These are phyloP conservation scores for Trichosporon coremiiforme DNA, from an alignment of 1,284 basidiomycete species.

Conservation along the genomic window DNA sequence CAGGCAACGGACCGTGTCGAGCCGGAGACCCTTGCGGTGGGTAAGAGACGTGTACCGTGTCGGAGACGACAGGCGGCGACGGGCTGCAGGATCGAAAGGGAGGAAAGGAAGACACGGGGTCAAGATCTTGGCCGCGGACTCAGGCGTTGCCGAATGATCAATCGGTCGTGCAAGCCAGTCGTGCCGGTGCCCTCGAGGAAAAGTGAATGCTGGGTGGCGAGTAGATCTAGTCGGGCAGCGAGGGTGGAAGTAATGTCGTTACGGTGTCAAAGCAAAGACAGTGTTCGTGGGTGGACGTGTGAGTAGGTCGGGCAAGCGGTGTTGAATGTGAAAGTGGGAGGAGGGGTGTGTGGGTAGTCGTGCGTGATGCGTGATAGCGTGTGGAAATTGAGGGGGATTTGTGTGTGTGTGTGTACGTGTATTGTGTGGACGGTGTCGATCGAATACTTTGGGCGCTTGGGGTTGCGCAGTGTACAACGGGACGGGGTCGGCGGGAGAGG, in stretches of 20 bases:
- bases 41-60: neutral
- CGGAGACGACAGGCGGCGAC: neutral
- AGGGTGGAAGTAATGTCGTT: slow-evolving; percentile 7
- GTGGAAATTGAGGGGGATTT: slow-evolving; percentile 1
- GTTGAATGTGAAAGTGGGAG: slow-evolving; percentile 3
- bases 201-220: slow-evolving; percentile 6
- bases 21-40: neutral
- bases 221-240: neutral
- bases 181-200: slow-evolving; percentile 6
- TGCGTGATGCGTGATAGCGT: slow-evolving; percentile 8
- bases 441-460: slow-evolving; percentile 3
- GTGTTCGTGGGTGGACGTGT: neutral
- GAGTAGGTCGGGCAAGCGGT: neutral
- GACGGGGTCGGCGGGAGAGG: neutral
- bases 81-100: neutral
- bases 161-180: slow-evolving; percentile 1
- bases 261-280: slow-evolving; percentile 15
- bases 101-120: neutral
- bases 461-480: slow-evolving; percentile 15
- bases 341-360: slow-evolving; percentile 3
- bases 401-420: neutral
- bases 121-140: slow-evolving; percentile 1
- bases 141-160: slow-evolving; percentile 1
- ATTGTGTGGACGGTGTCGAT: slow-evolving; percentile 15
- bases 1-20: slow-evolving; percentile 11